These are phyloP conservation scores for Aspergillus amoenus DNA, from an alignment of 2,329 filamentous ascomycete genomes.

Conservation along the genomic window DNA sequence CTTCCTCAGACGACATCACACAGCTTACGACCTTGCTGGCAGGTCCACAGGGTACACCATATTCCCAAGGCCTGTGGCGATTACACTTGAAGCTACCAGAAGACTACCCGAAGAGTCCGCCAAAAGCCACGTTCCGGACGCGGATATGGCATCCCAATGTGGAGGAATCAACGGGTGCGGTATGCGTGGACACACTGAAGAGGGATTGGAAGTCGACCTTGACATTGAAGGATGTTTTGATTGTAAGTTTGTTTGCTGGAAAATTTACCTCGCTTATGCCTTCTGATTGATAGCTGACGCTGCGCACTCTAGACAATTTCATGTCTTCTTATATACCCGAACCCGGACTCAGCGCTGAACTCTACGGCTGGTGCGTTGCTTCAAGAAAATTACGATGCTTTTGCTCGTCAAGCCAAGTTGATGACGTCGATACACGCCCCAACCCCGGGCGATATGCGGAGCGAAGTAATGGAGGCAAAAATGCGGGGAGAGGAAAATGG, in stretches of 20 bases:
- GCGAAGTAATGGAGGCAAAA: conserved; percentile 54
- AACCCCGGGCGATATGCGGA: conserved; percentile 47
- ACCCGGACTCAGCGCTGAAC: conserved; percentile 64
- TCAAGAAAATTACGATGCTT: conserved; percentile 59
- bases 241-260: conserved; percentile 33
- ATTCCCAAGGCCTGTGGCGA: conserved; percentile 58
- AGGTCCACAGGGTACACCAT: conserved; percentile 61
- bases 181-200: conserved; percentile 66
- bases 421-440: conserved; percentile 64
- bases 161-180: conserved; percentile 60
- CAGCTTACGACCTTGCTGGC: conserved; percentile 59
- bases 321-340: conserved; percentile 63
- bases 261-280: too few relatives aligned
- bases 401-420: conserved; percentile 56
- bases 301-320: conserved; percentile 52
- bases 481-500: conserved; percentile 52
- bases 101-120: conserved; percentile 51
- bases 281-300: not conserved
- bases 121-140: conserved; percentile 60
- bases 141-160: conserved; percentile 66
- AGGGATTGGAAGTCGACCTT: conserved; percentile 60
- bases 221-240: conserved; percentile 59
- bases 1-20: conserved; percentile 53
- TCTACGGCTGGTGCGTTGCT: conserved; percentile 59
- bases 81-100: conserved; percentile 60